A percentile compares a stretch with the other conserved stretches of the same genome.
Evolutionary conservation across 2,329 filamentous ascomycete species (phyloP).

Genomic region (Alternaria sp.): DNA sequence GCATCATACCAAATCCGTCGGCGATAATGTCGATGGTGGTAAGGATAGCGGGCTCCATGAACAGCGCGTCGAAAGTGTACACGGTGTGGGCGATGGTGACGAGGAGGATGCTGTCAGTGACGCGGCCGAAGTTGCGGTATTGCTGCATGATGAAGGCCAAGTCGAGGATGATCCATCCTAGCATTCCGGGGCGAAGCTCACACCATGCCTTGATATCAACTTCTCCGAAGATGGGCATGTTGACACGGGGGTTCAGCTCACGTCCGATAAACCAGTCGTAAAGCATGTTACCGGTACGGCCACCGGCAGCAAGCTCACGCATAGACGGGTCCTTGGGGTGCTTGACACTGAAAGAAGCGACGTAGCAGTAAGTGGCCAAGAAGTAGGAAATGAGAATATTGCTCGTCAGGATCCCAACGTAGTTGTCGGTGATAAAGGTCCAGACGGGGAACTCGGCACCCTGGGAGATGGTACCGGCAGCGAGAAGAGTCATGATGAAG

Average conservation of each 20-base stretch:
- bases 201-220: slow-evolving; percentile 90
- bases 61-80: slow-evolving; percentile 84
- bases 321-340: slow-evolving; percentile 69
- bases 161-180: slow-evolving; percentile 87
- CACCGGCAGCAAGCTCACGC: slow-evolving; percentile 82
- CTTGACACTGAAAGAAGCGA: slow-evolving; percentile 81
- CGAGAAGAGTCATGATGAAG: slow-evolving; percentile 72
- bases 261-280: slow-evolving; percentile 98
- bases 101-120: slow-evolving; percentile 86
- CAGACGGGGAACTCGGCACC: slow-evolving; percentile 86
- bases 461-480: slow-evolving; percentile 75
- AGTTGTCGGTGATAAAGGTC: slow-evolving; percentile 93
- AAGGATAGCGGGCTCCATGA: slow-evolving; percentile 86
- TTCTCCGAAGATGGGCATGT: slow-evolving; percentile 78
- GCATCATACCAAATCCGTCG: slow-evolving; percentile 95
- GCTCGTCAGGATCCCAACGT: slow-evolving; percentile 81
- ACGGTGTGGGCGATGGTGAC: slow-evolving; percentile 78
- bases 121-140: slow-evolving; percentile 80
- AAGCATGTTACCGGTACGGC: slow-evolving; percentile 80
- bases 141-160: slow-evolving; percentile 85
- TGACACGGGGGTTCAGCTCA: slow-evolving; percentile 88
- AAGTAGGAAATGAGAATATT: slow-evolving; percentile 78
- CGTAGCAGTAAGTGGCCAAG: slow-evolving; percentile 79
- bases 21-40: slow-evolving; percentile 94
- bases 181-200: slow-evolving; percentile 89